Percentiles rank a stretch among this genome's conserved stretches.
phyloP scores from a whole-genome alignment of 345 rosid genomes.

The Eucalyptus grandis region DNA sequence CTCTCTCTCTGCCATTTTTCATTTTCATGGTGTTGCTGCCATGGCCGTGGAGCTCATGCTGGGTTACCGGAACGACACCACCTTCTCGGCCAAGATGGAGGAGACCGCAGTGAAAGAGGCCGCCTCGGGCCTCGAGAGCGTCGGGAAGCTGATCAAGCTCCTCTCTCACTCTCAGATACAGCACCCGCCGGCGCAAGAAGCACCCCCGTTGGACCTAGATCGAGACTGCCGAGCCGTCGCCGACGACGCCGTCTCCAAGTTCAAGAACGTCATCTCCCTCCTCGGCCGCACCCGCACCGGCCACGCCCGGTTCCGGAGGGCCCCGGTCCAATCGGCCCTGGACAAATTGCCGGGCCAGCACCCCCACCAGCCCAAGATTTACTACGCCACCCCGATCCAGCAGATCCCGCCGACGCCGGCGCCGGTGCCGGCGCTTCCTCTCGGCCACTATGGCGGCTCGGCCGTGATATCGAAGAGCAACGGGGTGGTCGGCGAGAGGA shows the following conservation, averaged over 20 bases:
- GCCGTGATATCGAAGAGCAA: not conserved
- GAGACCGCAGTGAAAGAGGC: conserved; percentile 74
- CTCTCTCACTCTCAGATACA: conserved; percentile 36
- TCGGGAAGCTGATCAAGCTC: conserved; percentile 60
- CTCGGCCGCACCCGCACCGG: conserved; percentile 77
- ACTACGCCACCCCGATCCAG: conserved; percentile 68
- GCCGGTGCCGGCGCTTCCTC: not conserved
- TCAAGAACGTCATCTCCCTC: conserved; percentile 76
- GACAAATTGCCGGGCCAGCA: not conserved
- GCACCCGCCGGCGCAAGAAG: not conserved
- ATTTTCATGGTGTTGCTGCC: conserved; percentile 1
- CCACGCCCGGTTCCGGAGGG: conserved; percentile 88
- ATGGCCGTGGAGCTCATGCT: conserved; percentile 55
- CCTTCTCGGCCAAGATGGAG: conserved; percentile 27
- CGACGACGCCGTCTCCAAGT: conserved; percentile 72
- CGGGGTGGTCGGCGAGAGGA: conserved; percentile 6
- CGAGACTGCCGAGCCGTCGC: conserved; percentile 47
- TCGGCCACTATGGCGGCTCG: not conserved
- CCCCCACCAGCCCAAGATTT: conserved; percentile 12
- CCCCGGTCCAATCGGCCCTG: not conserved
- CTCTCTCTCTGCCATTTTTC: not conserved
- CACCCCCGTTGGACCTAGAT: conserved; percentile 22
- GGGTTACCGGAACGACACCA: conserved; percentile 16
- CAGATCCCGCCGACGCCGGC: conserved; percentile 30
- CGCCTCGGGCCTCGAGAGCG: conserved; percentile 68